Conservation (phyloP, 108 stramenopile species). For the Skeletonema grethae region DNA sequence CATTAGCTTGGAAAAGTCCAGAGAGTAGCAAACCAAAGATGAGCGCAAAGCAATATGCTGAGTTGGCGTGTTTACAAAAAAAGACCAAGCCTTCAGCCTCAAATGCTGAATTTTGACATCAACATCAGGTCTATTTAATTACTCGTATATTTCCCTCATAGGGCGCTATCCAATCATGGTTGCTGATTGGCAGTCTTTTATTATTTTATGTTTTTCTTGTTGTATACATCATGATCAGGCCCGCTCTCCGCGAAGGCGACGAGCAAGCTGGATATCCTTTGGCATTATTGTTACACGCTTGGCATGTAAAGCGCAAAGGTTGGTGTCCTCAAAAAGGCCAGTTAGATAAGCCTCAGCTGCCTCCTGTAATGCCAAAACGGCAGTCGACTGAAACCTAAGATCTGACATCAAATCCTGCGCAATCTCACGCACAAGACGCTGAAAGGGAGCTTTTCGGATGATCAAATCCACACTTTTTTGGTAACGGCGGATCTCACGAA, state of each 20-base stretch:
- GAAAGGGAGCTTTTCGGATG: slow-evolving; percentile 84
- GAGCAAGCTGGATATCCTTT: slow-evolving; percentile 91
- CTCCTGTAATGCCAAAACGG: slow-evolving; percentile 94
- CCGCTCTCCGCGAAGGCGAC: slow-evolving; percentile 58
- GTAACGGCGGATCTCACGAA: slow-evolving; percentile 92
- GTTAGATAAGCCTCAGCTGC: slow-evolving; percentile 96
- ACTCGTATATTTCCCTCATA: too few species aligned
- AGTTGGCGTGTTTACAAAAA: too few species aligned
- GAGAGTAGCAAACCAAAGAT: slow-evolving; percentile 77
- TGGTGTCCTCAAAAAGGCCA: slow-evolving; percentile 96
- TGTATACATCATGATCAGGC: too few species aligned
- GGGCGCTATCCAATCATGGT: too few species aligned
- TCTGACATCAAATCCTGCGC: slow-evolving; percentile 97
- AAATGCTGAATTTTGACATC: too few species aligned
- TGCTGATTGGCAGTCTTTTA: too few species aligned
- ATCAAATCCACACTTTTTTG: slow-evolving; percentile 80
- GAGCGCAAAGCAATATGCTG: too few species aligned
- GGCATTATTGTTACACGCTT: slow-evolving; percentile 99
- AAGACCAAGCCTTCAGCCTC: too few species aligned
- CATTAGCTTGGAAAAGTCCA: slow-evolving; percentile 58
- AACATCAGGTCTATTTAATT: too few species aligned
- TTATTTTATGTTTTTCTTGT: too few species aligned
- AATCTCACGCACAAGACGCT: slow-evolving; percentile 94
- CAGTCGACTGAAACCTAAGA: slow-evolving; percentile 96
- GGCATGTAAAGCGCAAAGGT: slow-evolving; percentile 96